Evolutionary conservation across 441 rosid genomes (phyloP), one percentile per base, ranked within the genome.

Genomic region (Euphorbia schlechtendalii): DNA sequence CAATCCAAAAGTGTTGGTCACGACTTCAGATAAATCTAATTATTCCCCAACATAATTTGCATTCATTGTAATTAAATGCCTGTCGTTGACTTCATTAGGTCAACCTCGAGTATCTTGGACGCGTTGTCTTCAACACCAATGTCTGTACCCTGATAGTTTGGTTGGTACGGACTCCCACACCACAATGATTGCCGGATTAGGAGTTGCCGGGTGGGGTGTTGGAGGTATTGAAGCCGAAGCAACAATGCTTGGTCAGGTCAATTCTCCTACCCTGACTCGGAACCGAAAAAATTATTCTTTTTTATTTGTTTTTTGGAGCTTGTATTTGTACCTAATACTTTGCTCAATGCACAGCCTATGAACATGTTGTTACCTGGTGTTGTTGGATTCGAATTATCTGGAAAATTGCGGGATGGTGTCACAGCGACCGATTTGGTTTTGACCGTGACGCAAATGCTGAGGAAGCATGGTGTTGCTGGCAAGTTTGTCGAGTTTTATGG

Each of bases 181-280:
- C 58, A 93, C 99, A 67, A 93, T 93, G 99, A 93, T 93, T 64
- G 99, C 88, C 81, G 99, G 99, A 61, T 61, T 93, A 70, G 99
- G 99, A 77, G 99, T 93, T 73, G 96, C 99, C 77, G 99, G 98
- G 63, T 93, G 97, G 98, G 99, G 99, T 62, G 99, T 93, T 73
- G 99, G 99, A 71, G 99, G 97, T 57, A 93, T 93, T 66, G 99
- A 93, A 84, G 96, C 99, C 61, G 97, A 93, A 78, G 96, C 99
- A 18, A 75, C 95, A 55, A 93, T 93, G 97, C 96, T 90, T 77
- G 99, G 99, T 71, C 99, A 93, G 95, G 97, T 90, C 79, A 24
- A 7, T 3, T 8, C 27, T 40, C 18, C 15, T 8, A n/a, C n/a
- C n/a, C n/a, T n/a, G n/a, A n/a, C n/a, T n/a, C n/a, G n/a, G n/a